Evolutionary conservation across 345 rosid genomes (phyloP).

Genomic region (Durio zibethinus): DNA sequence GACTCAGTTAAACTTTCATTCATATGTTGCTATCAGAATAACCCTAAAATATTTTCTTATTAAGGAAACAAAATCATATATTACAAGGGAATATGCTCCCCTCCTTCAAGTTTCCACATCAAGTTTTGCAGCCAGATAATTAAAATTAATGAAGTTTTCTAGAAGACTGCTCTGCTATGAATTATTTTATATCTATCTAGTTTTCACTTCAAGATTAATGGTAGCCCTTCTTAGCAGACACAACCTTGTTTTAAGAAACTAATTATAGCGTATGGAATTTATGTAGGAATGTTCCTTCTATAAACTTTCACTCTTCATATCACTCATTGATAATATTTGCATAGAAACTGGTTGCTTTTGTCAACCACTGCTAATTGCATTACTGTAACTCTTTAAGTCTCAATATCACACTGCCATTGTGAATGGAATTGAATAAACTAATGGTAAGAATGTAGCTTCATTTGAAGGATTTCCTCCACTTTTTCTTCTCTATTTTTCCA

Average conservation of each 20-base stretch:
- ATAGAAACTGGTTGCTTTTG: background rate
- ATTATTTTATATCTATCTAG: background rate
- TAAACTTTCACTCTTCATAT: background rate
- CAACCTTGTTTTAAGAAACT: background rate
- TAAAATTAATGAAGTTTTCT: background rate
- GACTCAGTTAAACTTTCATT: background rate
- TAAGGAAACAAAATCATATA: background rate
- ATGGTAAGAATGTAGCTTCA: background rate
- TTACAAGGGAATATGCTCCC: background rate
- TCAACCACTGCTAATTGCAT: background rate
- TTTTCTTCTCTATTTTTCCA: background rate
- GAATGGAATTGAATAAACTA: background rate
- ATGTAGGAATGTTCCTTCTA: background rate
- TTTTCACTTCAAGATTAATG: background rate
- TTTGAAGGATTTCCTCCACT: background rate
- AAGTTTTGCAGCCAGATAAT: background rate
- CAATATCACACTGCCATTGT: background rate
- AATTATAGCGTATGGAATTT: background rate
- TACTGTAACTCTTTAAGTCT: background rate
- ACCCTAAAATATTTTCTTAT: background rate
- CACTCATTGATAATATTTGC: background rate
- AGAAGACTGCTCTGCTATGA: background rate
- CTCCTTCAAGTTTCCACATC: background rate
- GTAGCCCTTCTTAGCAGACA: background rate
- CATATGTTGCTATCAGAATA: background rate